A percentile compares a stretch with the other conserved stretches of the same genome.
These are phyloP conservation scores for Schoenoplectus triqueter DNA, from an alignment of 202 grass and related monocot species.

Conservation along the genomic window DNA sequence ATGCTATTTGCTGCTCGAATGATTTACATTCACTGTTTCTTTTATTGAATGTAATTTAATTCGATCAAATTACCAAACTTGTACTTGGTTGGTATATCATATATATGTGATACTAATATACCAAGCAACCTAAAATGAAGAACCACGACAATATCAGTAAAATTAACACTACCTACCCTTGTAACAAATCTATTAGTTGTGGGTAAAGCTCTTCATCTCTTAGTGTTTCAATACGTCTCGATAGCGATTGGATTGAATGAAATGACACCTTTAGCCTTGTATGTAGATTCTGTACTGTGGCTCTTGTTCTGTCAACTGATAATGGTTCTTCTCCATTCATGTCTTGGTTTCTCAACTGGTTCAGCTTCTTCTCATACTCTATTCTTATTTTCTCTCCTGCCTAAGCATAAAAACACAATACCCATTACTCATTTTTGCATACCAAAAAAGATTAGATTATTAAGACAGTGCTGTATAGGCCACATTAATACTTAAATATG, in stretches of 20 bases:
- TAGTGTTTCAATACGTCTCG: slow-evolving; percentile 80
- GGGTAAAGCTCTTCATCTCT: slow-evolving; percentile 89
- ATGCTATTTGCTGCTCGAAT: not conserved
- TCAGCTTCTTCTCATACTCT: slow-evolving; percentile 88
- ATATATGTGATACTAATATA: not conserved
- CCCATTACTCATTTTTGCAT: too few species aligned
- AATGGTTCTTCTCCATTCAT: slow-evolving; percentile 64
- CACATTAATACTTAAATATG: slow-evolving; percentile 14
- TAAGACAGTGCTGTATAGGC: not conserved
- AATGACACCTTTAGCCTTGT: slow-evolving; percentile 92
- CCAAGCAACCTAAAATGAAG: not conserved
- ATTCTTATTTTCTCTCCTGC: slow-evolving; percentile 81
- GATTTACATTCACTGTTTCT: not conserved
- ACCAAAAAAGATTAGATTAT: not conserved
- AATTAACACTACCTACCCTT: slow-evolving; percentile 57
- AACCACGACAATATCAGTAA: slow-evolving; percentile 6
- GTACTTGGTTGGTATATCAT: not conserved
- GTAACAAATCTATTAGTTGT: slow-evolving; percentile 83
- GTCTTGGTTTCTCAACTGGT: slow-evolving; percentile 76
- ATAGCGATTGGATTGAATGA: slow-evolving; percentile 90
- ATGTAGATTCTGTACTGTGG: slow-evolving; percentile 62
- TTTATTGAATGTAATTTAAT: not conserved
- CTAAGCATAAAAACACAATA: slow-evolving; percentile 52
- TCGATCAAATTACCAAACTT: not conserved
- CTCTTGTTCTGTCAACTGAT: slow-evolving; percentile 68